phyloP scores from a whole-genome alignment of 1,284 basidiomycete species.

The Anthracocystis setariae region DNA sequence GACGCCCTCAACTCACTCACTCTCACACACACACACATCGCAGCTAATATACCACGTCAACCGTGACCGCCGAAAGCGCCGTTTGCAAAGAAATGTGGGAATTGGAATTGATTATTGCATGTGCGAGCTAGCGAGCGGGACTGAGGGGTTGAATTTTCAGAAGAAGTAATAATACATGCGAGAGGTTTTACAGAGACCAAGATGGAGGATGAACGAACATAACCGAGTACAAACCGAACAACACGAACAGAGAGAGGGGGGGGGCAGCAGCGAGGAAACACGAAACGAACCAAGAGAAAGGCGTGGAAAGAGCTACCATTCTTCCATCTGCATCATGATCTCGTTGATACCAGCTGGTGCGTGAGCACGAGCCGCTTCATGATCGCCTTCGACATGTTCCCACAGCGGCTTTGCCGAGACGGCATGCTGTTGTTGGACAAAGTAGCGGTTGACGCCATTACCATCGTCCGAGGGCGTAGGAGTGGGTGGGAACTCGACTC shows the following conservation, averaged over 20 bases:
- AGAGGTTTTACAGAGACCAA: too few relatives aligned
- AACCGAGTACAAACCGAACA: too few relatives aligned
- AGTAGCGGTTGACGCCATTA: slow-evolving; percentile 24
- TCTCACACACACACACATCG: slow-evolving; percentile 11
- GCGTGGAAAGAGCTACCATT: slow-evolving; percentile 23
- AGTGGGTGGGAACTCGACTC: slow-evolving; percentile 46
- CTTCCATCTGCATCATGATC: slow-evolving; percentile 55
- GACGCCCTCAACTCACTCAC: too few relatives aligned
- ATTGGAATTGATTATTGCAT: too few relatives aligned
- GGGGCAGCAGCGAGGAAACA: too few relatives aligned
- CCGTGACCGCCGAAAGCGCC: slow-evolving; percentile 18
- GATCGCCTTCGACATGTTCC: slow-evolving; percentile 45
- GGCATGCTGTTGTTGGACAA: slow-evolving; percentile 24
- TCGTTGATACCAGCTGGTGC: slow-evolving; percentile 30
- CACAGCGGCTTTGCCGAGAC: slow-evolving; percentile 40
- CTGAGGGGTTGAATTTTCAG: too few relatives aligned
- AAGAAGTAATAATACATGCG: too few relatives aligned
- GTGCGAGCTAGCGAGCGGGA: too few relatives aligned
- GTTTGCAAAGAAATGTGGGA: too few relatives aligned
- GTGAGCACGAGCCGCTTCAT: slow-evolving; percentile 19
- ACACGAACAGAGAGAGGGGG: too few relatives aligned
- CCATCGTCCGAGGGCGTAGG: slow-evolving; percentile 47
- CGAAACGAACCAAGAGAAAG: too few relatives aligned
- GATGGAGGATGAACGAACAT: too few relatives aligned
- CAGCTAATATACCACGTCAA: slow-evolving; percentile 47